phyloP scores from a whole-genome alignment of 2,329 filamentous ascomycete genomes.

The Aspergillus quadricinctus region DNA sequence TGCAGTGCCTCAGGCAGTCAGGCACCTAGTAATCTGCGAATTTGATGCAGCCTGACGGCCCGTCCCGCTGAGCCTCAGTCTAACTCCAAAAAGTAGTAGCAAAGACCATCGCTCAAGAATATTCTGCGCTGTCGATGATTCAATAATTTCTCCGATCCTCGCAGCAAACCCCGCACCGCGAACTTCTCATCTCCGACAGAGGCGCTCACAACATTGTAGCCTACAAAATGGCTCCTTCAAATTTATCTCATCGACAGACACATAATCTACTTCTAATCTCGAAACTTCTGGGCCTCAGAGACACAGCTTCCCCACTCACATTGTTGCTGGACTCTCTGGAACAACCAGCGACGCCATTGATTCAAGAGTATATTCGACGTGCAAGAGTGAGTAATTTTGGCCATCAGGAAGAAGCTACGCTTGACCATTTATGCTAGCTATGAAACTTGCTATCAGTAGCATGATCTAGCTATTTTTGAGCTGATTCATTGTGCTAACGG shows the following conservation, averaged over 20 bases:
- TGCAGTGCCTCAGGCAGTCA: background rate
- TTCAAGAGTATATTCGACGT: slow-evolving; percentile 69
- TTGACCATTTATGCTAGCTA: background rate
- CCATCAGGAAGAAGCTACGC: no score
- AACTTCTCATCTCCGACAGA: slow-evolving; percentile 10
- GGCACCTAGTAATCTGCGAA: background rate
- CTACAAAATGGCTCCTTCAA: slow-evolving; percentile 30
- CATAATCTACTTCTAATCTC: slow-evolving; percentile 82
- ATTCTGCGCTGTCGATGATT: slow-evolving; percentile 14
- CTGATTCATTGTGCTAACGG: slow-evolving; percentile 7
- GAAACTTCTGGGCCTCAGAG: slow-evolving; percentile 72
- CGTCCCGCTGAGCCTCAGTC: slow-evolving; percentile 33
- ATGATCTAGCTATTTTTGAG: background rate
- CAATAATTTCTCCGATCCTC: slow-evolving; percentile 13
- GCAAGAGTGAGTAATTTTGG: slow-evolving; percentile 56
- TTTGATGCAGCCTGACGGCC: slow-evolving; percentile 14
- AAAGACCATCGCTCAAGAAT: slow-evolving; percentile 19
- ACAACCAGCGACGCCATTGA: slow-evolving; percentile 66
- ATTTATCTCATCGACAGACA: slow-evolving; percentile 63
- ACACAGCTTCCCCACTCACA: slow-evolving; percentile 80
- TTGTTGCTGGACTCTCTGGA: slow-evolving; percentile 80
- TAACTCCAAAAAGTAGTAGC: slow-evolving; percentile 14
- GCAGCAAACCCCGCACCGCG: slow-evolving; percentile 2
- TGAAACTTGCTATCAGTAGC: background rate
- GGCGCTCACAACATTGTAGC: background rate